These are phyloP conservation scores for Lachancea nothofagi DNA, from an alignment of 805 yeast genomes.

Conservation along the genomic window DNA sequence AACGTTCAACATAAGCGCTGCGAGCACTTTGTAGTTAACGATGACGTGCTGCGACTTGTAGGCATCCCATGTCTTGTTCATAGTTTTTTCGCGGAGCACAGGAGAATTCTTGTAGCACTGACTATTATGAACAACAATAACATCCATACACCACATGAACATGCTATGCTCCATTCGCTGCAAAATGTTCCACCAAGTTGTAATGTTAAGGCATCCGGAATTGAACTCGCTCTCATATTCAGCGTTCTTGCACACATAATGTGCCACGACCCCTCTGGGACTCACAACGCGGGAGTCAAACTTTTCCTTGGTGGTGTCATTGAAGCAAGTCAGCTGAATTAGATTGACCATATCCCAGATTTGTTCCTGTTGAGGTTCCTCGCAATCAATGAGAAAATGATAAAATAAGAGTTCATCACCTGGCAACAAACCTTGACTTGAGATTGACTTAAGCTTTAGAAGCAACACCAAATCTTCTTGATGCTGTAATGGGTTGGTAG, in stretches of 20 bases:
- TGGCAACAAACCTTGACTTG: constrained; percentile 32
- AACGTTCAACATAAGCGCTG: constrained; percentile 38
- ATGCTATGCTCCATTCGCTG: constrained; percentile 30
- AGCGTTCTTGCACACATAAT: constrained; percentile 26
- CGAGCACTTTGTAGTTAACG: constrained; percentile 38
- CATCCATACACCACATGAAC: constrained; percentile 34
- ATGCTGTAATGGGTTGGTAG: constrained; percentile 14
- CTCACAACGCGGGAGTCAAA: constrained; percentile 28
- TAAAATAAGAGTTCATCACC: constrained; percentile 35
- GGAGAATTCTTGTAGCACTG: constrained; percentile 34
- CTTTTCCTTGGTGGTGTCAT: constrained; percentile 24
- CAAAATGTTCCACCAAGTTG: constrained; percentile 31
- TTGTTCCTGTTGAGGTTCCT: constrained; percentile 17
- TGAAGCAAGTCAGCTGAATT: constrained; percentile 32
- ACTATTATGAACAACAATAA: constrained; percentile 30
- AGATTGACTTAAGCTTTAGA: constrained; percentile 34
- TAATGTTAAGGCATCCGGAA: constrained; percentile 25
- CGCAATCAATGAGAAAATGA: constrained; percentile 25
- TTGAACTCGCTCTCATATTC: constrained; percentile 32
- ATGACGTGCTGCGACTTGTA: constrained; percentile 32
- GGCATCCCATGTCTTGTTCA: constrained; percentile 27
- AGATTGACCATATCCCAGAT: constrained; percentile 32
- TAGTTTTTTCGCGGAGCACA: constrained; percentile 20
- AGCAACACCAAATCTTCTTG: constrained; percentile 25
- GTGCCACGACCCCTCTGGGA: constrained; percentile 33